Conservation (phyloP, 2,329 filamentous ascomycete species). For the Fusarium brevicatenulatum region DNA sequence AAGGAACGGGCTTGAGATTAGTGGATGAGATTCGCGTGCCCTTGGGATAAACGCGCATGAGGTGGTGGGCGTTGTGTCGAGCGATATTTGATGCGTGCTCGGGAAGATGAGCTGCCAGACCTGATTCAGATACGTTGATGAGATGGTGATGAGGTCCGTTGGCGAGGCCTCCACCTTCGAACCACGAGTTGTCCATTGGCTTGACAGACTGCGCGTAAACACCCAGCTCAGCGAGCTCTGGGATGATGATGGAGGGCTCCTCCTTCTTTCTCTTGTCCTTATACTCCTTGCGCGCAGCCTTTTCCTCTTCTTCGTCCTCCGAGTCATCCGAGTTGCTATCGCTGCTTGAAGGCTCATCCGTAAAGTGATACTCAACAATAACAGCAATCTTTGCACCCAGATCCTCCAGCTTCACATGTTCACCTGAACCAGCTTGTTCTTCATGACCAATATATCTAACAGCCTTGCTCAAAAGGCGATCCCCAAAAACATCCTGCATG, state of each 20-base stretch:
- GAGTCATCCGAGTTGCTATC: conserved; percentile 48
- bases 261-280: conserved; percentile 62
- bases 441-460: conserved; percentile 65
- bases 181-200: conserved; percentile 73
- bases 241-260: conserved; percentile 63
- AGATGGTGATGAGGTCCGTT: conserved; percentile 72
- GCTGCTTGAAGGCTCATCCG: conserved; percentile 58
- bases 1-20: conserved; percentile 70
- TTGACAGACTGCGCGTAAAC: conserved; percentile 78
- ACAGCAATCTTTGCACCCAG: conserved; percentile 71
- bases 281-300: conserved; percentile 62
- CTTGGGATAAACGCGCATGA: conserved; percentile 78
- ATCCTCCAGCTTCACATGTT: conserved; percentile 68
- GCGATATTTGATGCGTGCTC: conserved; percentile 59
- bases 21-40: conserved; percentile 74
- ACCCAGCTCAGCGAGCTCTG: conserved; percentile 72
- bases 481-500: conserved; percentile 71
- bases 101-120: conserved; percentile 63
- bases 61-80: conserved; percentile 69
- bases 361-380: conserved; percentile 74
- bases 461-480: conserved; percentile 67
- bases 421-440: conserved; percentile 61
- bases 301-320: conserved; percentile 56
- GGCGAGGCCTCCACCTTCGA: conserved; percentile 57
- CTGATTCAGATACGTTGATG: conserved; percentile 75